Percentiles rank a stretch among this genome's conserved stretches.
Evolutionary conservation across 768 basidiomycete species (phyloP).

Genomic region (Auricularia auricula-judae): DNA sequence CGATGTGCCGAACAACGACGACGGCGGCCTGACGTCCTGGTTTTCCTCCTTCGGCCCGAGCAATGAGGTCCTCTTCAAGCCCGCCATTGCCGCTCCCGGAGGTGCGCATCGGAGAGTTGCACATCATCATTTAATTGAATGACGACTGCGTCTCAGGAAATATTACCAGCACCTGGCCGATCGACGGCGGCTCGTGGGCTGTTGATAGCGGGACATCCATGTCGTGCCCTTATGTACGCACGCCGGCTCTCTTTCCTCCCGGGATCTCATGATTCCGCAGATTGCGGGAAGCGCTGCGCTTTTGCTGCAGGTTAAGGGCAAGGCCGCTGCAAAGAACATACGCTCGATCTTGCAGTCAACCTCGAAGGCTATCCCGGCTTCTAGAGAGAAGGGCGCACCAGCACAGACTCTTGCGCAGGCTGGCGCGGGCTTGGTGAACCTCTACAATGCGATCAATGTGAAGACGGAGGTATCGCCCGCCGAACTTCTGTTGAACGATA

Average conservation of each 20-base stretch:
- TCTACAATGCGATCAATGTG: conserved; percentile 44
- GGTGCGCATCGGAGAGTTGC: not conserved
- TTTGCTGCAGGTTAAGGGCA: conserved; percentile 30
- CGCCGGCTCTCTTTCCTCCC: not conserved
- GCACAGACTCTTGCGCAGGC: conserved; percentile 41
- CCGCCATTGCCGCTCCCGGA: not conserved
- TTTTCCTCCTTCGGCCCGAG: conserved; percentile 51
- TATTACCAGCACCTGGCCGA: conserved; percentile 36
- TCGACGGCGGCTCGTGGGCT: too few species aligned
- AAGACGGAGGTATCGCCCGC: conserved; percentile 42
- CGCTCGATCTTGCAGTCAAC: conserved; percentile 39
- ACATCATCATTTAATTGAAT: too few species aligned
- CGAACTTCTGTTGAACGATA: conserved; percentile 55
- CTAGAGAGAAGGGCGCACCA: conserved; percentile 36
- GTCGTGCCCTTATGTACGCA: too few species aligned
- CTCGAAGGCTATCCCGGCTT: conserved; percentile 30
- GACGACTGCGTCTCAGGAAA: too few species aligned
- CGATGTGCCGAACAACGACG: too few species aligned
- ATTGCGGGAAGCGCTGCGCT: conserved; percentile 36
- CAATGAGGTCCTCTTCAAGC: conserved; percentile 35
- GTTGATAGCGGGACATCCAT: too few species aligned
- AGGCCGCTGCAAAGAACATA: conserved; percentile 20
- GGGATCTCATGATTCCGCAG: conserved; percentile 30
- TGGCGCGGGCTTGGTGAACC: conserved; percentile 46
- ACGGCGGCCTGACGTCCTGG: conserved; percentile 44